Conservation (phyloP, 2,329 filamentous ascomycete genomes). For the Botrytis squamosa region DNA sequence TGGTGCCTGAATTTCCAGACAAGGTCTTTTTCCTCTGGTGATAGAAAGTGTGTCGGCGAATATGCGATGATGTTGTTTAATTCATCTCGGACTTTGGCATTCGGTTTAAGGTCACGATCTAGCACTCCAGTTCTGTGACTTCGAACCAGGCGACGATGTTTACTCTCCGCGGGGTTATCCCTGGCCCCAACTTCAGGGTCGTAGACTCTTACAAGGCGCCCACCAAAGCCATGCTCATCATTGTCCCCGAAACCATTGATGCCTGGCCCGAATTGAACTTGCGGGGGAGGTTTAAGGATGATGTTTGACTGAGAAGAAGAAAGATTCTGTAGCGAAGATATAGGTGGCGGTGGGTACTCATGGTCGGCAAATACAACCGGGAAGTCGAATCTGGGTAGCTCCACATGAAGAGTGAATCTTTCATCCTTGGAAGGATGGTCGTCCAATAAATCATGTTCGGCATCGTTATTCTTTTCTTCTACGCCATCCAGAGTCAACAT, state of each 20-base stretch:
- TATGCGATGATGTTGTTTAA: conserved; percentile 89
- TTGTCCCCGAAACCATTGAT: conserved; percentile 68
- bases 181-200: conserved; percentile 87
- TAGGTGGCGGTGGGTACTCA: conserved; percentile 82
- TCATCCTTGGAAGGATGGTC: conserved; percentile 45
- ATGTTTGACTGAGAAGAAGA: conserved; percentile 65
- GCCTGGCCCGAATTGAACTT: conserved; percentile 86
- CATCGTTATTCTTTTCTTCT: conserved; percentile 37
- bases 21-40: conserved; percentile 88
- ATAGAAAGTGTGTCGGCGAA: conserved; percentile 84
- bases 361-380: conserved; percentile 93
- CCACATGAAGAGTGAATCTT: conserved; percentile 81
- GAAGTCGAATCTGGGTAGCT: conserved; percentile 93
- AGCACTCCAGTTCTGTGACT: conserved; percentile 88
- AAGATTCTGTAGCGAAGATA: conserved; percentile 70
- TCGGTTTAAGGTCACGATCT: conserved; percentile 93
- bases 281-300: conserved; percentile 75
- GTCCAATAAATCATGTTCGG: conserved; percentile 43
- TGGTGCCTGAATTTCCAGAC: conserved; percentile 98
- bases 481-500: conserved; percentile 39
- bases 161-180: conserved; percentile 93
- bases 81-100: conserved; percentile 92
- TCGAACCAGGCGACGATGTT: conserved; percentile 87
- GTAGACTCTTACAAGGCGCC: conserved; percentile 78
- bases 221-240: conserved; percentile 47